These are phyloP conservation scores for Rhodomyrtus tomentosa DNA, from an alignment of 345 rosid species.

Conservation along the genomic window DNA sequence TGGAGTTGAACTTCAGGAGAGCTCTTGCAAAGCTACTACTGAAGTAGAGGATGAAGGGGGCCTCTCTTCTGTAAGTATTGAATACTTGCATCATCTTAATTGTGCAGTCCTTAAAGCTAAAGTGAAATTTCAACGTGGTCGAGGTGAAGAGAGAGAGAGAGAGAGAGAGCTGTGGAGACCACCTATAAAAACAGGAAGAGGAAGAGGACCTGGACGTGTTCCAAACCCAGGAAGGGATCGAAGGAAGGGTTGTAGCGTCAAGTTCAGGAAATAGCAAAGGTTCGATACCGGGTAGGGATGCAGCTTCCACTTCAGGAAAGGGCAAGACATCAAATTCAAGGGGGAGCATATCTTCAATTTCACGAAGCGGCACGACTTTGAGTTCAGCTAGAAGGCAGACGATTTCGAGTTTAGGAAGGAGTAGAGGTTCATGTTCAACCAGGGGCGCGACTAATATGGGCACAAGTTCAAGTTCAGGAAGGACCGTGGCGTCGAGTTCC, in stretches of 20 bases:
- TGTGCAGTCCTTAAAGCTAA: not conserved
- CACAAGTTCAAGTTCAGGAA: not conserved
- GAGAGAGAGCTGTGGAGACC: not conserved
- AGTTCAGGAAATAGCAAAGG: not conserved
- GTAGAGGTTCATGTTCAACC: not conserved
- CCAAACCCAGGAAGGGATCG: not conserved
- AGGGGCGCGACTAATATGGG: not conserved
- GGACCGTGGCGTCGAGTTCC: too few relatives aligned
- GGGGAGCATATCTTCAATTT: not conserved
- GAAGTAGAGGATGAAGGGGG: not conserved
- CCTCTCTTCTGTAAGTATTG: not conserved
- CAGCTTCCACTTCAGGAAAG: not conserved
- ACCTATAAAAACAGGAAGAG: not conserved
- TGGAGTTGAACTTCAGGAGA: not conserved
- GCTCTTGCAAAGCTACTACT: not conserved
- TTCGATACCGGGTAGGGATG: not conserved
- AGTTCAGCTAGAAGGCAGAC: too few relatives aligned
- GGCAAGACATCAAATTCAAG: not conserved
- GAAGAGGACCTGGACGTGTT: not conserved
- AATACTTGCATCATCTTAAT: too few relatives aligned
- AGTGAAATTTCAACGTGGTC: not conserved
- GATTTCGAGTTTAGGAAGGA: not conserved
- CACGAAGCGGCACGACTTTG: not conserved
- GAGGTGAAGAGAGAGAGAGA: not conserved
- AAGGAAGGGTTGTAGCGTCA: not conserved